Evolutionary conservation across 352 stramenopile genomes (phyloP), one percentile per base, ranked within the genome.

Genomic region (Pythium pyrilobum): DNA sequence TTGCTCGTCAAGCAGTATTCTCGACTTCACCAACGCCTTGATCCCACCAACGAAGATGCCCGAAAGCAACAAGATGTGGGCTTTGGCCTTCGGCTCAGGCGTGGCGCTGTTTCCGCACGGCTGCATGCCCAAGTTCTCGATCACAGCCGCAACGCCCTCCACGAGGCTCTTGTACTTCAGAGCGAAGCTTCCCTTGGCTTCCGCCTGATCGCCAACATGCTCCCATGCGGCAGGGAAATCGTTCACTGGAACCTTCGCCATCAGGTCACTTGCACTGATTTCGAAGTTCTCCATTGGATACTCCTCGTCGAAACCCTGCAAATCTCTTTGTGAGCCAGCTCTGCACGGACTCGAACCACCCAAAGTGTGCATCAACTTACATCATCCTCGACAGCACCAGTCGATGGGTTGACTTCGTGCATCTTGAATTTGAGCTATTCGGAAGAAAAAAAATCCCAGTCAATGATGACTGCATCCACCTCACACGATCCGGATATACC

Each of bases 251-350:
- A 98, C 89, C 77, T 98, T 98, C 0, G 92, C 95, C 82, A 99
- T 98, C 64, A 99, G 97, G 64, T 99, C 97, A 33, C 87, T 90
- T 6, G 95, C 88, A 23, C 76, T 66, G 36, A 99, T 88, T 47
- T 98, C 91, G 41, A 99, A 80, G 62, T 98, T 89, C 66, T 99
- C 97, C 61, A 99, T 84, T 5, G 96, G 89, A 67, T 99, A 99
- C 59, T 99, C 97, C 71, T 99, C 97, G 48, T 98, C 83, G 68
- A 97, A 99, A 9, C 91, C 89, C 60, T 92, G 52, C 18, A 42
- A 46, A 40, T 44, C 25, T 15, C 33, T 32, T 25, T 7, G 36
- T 31, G 5, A 23, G 4, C 18, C 15, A 45, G 20, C 8, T 45
- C 20, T 21, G 9, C 21, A 52, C 23, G 9, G 12, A 24, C 12